Percentiles rank a stretch among this genome's conserved stretches.
Evolutionary conservation across 2,329 filamentous ascomycete species (phyloP).

Genomic region (Botrytis aclada): DNA sequence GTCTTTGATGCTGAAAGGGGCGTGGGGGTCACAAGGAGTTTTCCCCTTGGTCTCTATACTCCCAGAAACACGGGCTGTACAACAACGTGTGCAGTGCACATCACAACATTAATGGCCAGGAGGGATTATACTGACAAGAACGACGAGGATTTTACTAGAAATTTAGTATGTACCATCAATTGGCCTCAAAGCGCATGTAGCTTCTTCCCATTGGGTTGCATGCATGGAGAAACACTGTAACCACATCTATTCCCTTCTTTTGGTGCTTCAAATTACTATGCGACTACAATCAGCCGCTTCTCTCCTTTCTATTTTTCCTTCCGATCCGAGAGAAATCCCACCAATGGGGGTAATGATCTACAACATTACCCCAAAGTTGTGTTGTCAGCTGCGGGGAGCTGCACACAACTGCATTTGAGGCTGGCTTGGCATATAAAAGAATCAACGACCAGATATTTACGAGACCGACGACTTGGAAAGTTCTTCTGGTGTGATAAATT

Average conservation of each 20-base stretch:
- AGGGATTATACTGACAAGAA: neutral
- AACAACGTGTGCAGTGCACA: neutral
- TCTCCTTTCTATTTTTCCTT: neutral
- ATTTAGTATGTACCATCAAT: no score
- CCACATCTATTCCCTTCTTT: neutral
- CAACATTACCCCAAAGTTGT: neutral
- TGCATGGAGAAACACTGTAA: neutral
- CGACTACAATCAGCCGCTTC: neutral
- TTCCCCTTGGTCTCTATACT: neutral
- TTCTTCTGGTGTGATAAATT: neutral
- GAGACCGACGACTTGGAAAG: neutral
- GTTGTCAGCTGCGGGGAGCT: conserved; percentile 10
- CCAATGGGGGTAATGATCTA: conserved; percentile 8
- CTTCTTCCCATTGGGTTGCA: neutral
- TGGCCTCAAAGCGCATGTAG: neutral
- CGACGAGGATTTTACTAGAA: neutral
- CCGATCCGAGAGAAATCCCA: conserved; percentile 6
- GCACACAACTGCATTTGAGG: conserved; percentile 1
- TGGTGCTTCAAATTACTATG: neutral
- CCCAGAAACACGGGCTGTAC: neutral
- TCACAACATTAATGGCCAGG: neutral
- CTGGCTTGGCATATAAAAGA: conserved; percentile 9
- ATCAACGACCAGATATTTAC: neutral
- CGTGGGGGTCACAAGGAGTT: neutral
- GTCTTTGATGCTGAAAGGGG: neutral